Percentiles rank a stretch among this genome's conserved stretches.
Conservation (phyloP, 768 basidiomycete species). For the Russula compacta region DNA sequence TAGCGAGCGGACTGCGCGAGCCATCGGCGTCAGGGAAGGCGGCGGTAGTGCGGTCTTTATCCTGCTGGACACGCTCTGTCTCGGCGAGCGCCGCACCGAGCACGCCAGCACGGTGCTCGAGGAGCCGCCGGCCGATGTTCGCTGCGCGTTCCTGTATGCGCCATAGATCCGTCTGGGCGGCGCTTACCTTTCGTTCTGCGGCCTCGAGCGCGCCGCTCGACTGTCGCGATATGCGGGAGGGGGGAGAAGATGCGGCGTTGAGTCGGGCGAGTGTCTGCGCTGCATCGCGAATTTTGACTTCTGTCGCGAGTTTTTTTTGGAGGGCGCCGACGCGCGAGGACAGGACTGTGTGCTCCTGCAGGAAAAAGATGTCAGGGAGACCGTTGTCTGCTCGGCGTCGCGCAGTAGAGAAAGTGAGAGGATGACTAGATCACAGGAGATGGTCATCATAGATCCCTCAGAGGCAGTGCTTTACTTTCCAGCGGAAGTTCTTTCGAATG, state of each 20-base stretch:
- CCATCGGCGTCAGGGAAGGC: conserved; percentile 27
- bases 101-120: conserved; percentile 79
- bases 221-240: conserved; percentile 53
- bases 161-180: conserved; percentile 62
- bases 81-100: conserved; percentile 52
- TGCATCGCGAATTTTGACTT: conserved; percentile 84
- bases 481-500: not conserved
- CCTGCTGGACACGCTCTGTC: conserved; percentile 4
- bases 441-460: not conserved
- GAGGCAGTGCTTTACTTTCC: not conserved
- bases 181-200: conserved; percentile 65
- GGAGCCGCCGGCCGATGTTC: conserved; percentile 53
- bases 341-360: conserved; percentile 67
- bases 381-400: no score
- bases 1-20: conserved; percentile 23
- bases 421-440: not conserved
- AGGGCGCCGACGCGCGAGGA: conserved; percentile 55
- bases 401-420: not conserved
- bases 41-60: conserved; percentile 47
- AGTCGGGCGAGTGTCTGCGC: conserved; percentile 65
- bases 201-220: conserved; percentile 61
- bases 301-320: conserved; percentile 66
- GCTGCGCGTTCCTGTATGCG: conserved; percentile 53
- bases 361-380: conserved; percentile 13
- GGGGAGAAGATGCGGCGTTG: conserved; percentile 34